Percentiles rank a stretch among this genome's conserved stretches.
Evolutionary conservation across 805 yeast genomes (phyloP).

Genomic region (Pichia manshurica): DNA sequence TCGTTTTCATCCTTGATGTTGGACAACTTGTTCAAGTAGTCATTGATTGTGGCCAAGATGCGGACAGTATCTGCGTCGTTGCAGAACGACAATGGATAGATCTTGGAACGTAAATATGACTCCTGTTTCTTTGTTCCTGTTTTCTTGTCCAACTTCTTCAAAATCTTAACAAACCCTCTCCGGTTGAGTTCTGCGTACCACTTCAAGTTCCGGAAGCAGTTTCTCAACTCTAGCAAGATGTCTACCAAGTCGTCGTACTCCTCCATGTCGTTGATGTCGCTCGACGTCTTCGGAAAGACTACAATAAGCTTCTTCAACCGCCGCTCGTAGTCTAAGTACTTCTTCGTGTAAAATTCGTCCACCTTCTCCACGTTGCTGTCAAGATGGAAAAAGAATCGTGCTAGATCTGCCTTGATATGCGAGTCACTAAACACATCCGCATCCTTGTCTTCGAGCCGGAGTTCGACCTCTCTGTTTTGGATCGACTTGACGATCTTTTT

Average conservation of each 20-base stretch:
- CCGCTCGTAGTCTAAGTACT: constrained; percentile 67
- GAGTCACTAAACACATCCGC: constrained; percentile 35
- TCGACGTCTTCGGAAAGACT: constrained; percentile 26
- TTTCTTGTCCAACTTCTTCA: constrained; percentile 88
- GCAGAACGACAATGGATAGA: constrained; percentile 72
- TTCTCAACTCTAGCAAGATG: constrained; percentile 69
- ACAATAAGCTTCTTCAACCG: constrained; percentile 48
- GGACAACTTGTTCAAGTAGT: constrained; percentile 44
- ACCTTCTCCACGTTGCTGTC: constrained; percentile 81
- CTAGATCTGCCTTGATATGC: constrained; percentile 43
- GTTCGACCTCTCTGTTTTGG: constrained; percentile 37
- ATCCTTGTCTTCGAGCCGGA: constrained; percentile 20
- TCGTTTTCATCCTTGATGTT: constrained; percentile 16
- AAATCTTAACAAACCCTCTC: constrained; percentile 81
- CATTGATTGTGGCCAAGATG: constrained; percentile 48
- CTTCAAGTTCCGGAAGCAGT: constrained; percentile 72
- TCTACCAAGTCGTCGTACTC: constrained; percentile 61
- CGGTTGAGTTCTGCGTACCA: constrained; percentile 94
- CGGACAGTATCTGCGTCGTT: constrained; percentile 56
- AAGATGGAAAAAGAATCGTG: constrained; percentile 68
- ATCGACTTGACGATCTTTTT: constrained; percentile 75
- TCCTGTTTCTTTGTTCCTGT: constrained; percentile 53
- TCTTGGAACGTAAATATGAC: constrained; percentile 57
- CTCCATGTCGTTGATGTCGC: constrained; percentile 34
- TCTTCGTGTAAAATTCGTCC: constrained; percentile 68